Evolutionary conservation across 495 filamentous ascomycete genomes (phyloP), one percentile per base, ranked within the genome.

Genomic region (Tirmania nivea): DNA sequence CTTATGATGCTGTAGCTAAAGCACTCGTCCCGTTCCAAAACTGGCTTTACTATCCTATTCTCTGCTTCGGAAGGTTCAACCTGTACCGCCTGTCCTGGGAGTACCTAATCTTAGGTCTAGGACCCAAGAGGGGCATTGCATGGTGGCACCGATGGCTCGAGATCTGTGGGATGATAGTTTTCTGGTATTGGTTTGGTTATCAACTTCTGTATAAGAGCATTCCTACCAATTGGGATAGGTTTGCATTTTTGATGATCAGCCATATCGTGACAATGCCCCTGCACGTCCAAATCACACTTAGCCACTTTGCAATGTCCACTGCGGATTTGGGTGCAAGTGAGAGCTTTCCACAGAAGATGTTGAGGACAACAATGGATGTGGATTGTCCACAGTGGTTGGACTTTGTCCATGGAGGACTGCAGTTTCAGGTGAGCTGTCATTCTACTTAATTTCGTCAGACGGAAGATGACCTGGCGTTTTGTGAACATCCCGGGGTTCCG

Each of bases 281-380:
- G 20, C 90, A 97, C 63, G 79, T 89, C 36, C 90, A 96, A 69
- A 95, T 97, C 65, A 95, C 90, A 9, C 78, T 96, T 31, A 89
- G 83, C 10, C 90, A 97, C 68, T 97, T 94, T 66, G 85, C 87
- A 54, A 97, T 96, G 90, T 86, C 80, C 57, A 96, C 90, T 1
- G 77, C 86, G 8, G 90, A 96, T 60, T 70, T 94, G 25, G 90
- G 90, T 1, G 73, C 80, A 3, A 70, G 79, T 53, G 90, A 97
- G 68, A 89, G 83, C 12, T 97, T 96, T 66, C 80, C 90, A 2
- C 90, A 97, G 69, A 86, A 82, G 67, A 95, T 95, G 90, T 74
- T 97, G 50, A 76, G 90, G 54, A 97, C 90, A 10, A 95, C 90
- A 8, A 95, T 95, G 90, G 90, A 97, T 56, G 82, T 97, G 16